Base-by-base conservation (phyloP, 805 yeast genomes). In the Pachysolen tannophilus region DNA sequence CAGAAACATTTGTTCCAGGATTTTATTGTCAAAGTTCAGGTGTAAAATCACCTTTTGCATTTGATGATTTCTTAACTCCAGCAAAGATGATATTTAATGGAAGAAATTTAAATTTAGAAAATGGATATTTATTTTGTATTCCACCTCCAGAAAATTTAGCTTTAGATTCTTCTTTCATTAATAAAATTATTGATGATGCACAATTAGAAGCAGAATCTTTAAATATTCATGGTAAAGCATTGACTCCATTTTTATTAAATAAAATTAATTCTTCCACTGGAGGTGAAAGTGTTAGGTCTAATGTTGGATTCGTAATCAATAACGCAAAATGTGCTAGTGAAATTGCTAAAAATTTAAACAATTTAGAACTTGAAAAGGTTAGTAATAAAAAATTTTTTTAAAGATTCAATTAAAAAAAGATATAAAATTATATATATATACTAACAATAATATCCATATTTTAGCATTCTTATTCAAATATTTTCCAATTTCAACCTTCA, bases 11-110 rank as follows among this genome's bases (percentile, higher is more conserved):
- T 24, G 64, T 86, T 16, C 96, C 96, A 0, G 95, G 95, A 0
- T 86, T 86, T 47, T 86, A 80, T 55, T 70, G 83, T 16, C 60
- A 84, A 30, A 83, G 81, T 41, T 81, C 94, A 1, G 88, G 90
- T 1, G 72, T 78, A 4, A 44, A 45, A 32, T 80, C 92, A 1
- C 94, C 94, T 0, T 82, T 73, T 50, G 63, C 67, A 17, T 78
- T 85, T 45, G 46, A 52, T n/a, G 44, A 62, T 4, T 67, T 75
- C 34, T 40, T 41, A 3, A 71, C 72, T 14, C 86, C 90, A 1
- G 95, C 95, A 0, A 47, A 54, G 6, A 63, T 81, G 28, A 65
- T 86, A 11, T 55, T 71, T 43, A 53, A 61, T 13, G 75, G 72
- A 14, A 50, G 62, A 31, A 37, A 47, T 2, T 62, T 86, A 68